Percentiles rank a stretch among this genome's conserved stretches.
These are phyloP conservation scores for Flueggea neowawraea DNA, from an alignment of 441 rosid species.

Conservation along the genomic window DNA sequence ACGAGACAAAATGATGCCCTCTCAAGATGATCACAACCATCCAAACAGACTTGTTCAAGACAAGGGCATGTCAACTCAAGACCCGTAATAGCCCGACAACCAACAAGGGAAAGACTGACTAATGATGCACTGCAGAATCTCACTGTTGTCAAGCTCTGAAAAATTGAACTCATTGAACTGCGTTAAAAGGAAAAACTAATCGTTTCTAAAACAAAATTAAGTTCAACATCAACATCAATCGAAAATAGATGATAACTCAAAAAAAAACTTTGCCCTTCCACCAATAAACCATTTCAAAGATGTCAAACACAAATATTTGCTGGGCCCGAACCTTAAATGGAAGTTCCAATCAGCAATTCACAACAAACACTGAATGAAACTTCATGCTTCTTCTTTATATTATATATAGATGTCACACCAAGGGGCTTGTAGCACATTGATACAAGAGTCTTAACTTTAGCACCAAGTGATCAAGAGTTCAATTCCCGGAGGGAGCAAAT, in stretches of 20 bases:
- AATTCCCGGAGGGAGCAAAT: too few relatives aligned
- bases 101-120: constrained; percentile 86
- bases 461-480: too few relatives aligned
- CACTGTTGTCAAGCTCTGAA: constrained; percentile 82
- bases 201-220: not conserved
- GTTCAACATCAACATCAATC: not conserved
- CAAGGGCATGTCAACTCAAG: constrained; percentile 77
- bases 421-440: too few relatives aligned
- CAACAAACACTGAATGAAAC: too few relatives aligned
- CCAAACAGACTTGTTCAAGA: constrained; percentile 82
- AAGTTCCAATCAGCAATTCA: too few relatives aligned
- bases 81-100: constrained; percentile 80
- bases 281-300: too few relatives aligned
- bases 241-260: not conserved
- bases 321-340: too few relatives aligned
- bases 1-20: constrained; percentile 88
- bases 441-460: too few relatives aligned
- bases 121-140: constrained; percentile 76
- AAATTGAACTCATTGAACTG: constrained; percentile 10
- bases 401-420: too few relatives aligned
- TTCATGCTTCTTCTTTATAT: too few relatives aligned
- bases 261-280: not conserved
- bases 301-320: too few relatives aligned
- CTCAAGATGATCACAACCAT: constrained; percentile 97
- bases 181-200: constrained; percentile 2